Percentiles rank a stretch among this genome's conserved stretches.
Conservation (phyloP, 2,329 filamentous ascomycete genomes). For the Ramichloridium luteum region DNA sequence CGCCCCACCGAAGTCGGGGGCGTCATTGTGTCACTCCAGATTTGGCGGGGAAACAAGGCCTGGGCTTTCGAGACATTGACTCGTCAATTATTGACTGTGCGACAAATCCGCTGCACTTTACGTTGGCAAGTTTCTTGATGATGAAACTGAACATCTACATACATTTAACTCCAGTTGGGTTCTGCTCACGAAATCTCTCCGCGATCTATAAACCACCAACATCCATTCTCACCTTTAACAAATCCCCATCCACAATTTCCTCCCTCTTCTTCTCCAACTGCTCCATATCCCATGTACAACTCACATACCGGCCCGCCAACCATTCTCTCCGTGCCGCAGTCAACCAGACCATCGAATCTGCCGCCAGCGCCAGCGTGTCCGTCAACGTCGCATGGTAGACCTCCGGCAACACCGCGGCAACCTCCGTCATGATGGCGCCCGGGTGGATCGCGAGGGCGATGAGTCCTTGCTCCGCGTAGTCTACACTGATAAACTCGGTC, state of each 20-base stretch:
- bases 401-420: conserved; percentile 28
- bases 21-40: too few species aligned
- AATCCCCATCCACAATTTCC: conserved; percentile 25
- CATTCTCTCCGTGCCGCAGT: conserved; percentile 26
- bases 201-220: too few species aligned
- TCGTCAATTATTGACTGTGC: too few species aligned
- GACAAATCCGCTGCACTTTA: not conserved
- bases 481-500: conserved; percentile 33
- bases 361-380: conserved; percentile 24
- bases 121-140: conserved; percentile 34
- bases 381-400: conserved; percentile 11
- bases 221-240: conserved; percentile 24
- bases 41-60: too few species aligned
- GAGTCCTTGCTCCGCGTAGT: conserved; percentile 34
- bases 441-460: conserved; percentile 36
- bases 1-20: too few species aligned
- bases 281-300: conserved; percentile 29
- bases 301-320: conserved; percentile 28
- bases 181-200: too few species aligned
- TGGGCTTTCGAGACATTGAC: too few species aligned
- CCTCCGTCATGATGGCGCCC: conserved; percentile 34
- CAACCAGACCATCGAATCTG: conserved; percentile 23
- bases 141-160: too few species aligned
- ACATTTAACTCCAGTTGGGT: too few species aligned
- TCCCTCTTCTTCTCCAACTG: conserved; percentile 24